phyloP scores from a whole-genome alignment of 2,329 filamentous ascomycete species.

The Penicillium italicum region DNA sequence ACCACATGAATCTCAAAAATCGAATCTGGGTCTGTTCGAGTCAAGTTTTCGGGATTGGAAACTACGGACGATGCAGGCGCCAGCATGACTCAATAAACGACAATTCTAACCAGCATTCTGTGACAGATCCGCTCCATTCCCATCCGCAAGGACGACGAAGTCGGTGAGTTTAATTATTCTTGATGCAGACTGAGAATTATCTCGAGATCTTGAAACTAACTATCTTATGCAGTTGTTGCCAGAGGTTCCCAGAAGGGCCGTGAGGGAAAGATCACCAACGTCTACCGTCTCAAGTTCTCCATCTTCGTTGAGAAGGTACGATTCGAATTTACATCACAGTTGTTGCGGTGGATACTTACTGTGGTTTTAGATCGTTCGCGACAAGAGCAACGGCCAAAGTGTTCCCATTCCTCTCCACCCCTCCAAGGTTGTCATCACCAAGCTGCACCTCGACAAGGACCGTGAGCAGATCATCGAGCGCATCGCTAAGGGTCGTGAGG shows the following conservation, averaged over 20 bases:
- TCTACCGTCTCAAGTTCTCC: constrained; percentile 97
- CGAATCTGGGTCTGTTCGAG: constrained; percentile 10
- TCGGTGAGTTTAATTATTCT: constrained; percentile 39
- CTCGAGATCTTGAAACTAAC: not conserved
- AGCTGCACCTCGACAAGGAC: constrained; percentile 79
- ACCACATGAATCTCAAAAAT: constrained; percentile 8
- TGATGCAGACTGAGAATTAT: not conserved
- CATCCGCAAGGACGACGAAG: constrained; percentile 96
- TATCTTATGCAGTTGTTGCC: constrained; percentile 59
- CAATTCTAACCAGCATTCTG: constrained; percentile 16
- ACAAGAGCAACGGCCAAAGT: constrained; percentile 96
- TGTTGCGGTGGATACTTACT: not conserved
- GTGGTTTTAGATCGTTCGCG: constrained; percentile 62
- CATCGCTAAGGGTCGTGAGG: constrained; percentile 47
- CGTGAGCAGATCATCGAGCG: constrained; percentile 49
- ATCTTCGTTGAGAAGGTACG: constrained; percentile 85
- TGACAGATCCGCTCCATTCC: constrained; percentile 85
- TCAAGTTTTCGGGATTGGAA: constrained; percentile 3
- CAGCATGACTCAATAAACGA: not conserved
- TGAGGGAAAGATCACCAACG: constrained; percentile 95
- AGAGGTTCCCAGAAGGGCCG: constrained; percentile 95
- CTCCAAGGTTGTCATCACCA: constrained; percentile 97
- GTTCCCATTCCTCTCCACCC: constrained; percentile 92
- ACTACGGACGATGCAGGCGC: not conserved
- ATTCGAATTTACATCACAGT: not conserved